Evolutionary conservation across 257 asterid genomes (phyloP), one percentile per base, ranked within the genome.

Genomic region (Cinchona pubescens): DNA sequence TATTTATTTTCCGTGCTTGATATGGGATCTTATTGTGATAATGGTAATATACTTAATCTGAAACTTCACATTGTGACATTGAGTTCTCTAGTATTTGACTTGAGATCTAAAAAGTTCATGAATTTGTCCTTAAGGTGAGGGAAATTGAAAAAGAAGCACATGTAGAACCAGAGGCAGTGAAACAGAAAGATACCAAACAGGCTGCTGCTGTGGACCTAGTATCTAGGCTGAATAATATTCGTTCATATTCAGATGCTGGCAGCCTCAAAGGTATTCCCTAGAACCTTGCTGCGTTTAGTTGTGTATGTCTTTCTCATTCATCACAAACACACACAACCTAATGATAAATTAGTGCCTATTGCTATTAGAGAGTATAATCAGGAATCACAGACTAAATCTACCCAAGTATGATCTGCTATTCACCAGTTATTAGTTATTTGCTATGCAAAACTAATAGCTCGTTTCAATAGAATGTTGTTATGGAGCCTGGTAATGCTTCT

Each of bases 211-310:
- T 81, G 74, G 89, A 86, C 85, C 90, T 94, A 29, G 86, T 88
- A 72, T 87, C 98, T 27, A 85, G 96, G 88, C 82, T 94, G 83
- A 94, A 86, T 74, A 92, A 94, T 81, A 76, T 86, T 49, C 96
- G 86, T 4, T 89, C 97, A 14, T 79, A 89, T 85, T 85, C 97
- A 32, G 98, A 94, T 80, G 76, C 93, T 56, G 90, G 92, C 81
- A 89, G 89, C 80, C 59, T 56, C 45, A 94, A 89, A 88, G 98
- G 97, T 93, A 72, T 84, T 53, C 51, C 40, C 48, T 15, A 13
- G 18, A 7, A 35, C 30, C 25, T 9, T 25, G 67, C 10, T 7
- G 29, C 23, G 1, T 40, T 29, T 58, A 25, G 14, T 37, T 30
- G 8, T 6, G 32, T 42, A n/a, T 37, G 51, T 48, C 45, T 38